Base-by-base conservation (phyloP, 306 rosid genomes). In the Cucumis hystrix region DNA sequence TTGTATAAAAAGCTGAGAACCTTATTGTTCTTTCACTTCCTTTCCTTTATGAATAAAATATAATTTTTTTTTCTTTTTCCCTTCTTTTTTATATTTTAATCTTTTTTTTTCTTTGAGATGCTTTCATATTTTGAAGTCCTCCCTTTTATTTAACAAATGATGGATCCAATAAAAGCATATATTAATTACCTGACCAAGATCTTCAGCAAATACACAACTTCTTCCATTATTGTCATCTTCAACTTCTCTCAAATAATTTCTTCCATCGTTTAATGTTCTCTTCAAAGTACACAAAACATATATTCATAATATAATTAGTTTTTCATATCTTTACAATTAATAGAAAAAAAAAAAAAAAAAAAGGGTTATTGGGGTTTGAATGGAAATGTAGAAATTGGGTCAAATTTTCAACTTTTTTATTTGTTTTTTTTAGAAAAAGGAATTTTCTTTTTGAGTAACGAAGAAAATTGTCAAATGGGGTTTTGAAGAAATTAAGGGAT, bases 81-180 rank as follows among this genome's bases (percentile, higher is more conserved):
- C 45, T 23, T 25, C 0, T 54, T 60, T 28, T 66, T 39, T 2
- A 77, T 28, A 39, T 39, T 37, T 66, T 37, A 61, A 75, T 51
- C 21, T 30, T 21, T 52, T 40, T 16, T 40, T 30, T 33, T 52
- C 30, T 74, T 33, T 33, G 37, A 78, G 78, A 78, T 82, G 83
- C 85, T 82, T 66, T 80, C 83, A 47, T 35, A 2, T 11, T 45
- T 52, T 73, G 52, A 17, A 33, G 4, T 18, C 17, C 7, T 41
- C 17, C 41, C 30, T 37, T 65, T 65, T 17, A 37, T 14, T 65
- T 65, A 69, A 10, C 64, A 45, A 13, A 49, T 79, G 84, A 57
- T 82, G 84, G 89, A 86, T 84, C 87, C 89, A 84, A 83, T 84
- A 86, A 86, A 47, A 86, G 84, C 86, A 60, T 81, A 33, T 33